Base-by-base conservation (phyloP, 2,329 filamentous ascomycete genomes). In the Pestalotiopsis sp. region DNA sequence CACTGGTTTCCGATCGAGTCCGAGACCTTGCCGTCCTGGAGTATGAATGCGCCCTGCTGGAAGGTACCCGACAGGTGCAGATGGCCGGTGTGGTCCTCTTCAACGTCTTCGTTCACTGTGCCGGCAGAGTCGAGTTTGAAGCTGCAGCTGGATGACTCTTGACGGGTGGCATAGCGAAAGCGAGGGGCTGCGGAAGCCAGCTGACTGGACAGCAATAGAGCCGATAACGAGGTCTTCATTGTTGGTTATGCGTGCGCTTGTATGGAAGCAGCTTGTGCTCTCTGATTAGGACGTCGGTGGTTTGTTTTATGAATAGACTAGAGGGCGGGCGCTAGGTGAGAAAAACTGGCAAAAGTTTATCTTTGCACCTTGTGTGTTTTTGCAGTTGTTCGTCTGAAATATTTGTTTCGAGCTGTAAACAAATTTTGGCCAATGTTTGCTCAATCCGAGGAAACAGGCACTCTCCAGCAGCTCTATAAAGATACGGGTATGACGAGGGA, bases 111-210 rank as follows among this genome's bases (percentile, higher is more conserved):
- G 52, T 72, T 73, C 27, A 75, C 68, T 20, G 66, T 62, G 41
- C 76, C 76, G 25, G 74, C 71, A 9, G 76, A 75, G 4, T 68
- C 63, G 25, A 78, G 73, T 20, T 73, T 70, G 41, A 78, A 78
- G 67, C 75, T 77, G 65, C 76, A 78, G 27, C 70, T 61, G n/a
- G 23, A 36, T 12, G 63, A 66, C 14, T 23, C 41, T 45, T 66
- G 63, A 6, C 39, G 62, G 7, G 9, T 20, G 9, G 38, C 39
- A 20, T 49, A 23, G 12, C 59, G 59, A 6, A 41, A 20, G 17
- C 12, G 13, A 13, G 31, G 25, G n/a, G 62, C 62, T 14, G 38
- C 23, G 17, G 39, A 27, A 11, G 31, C 39, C 20, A 39, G 31
- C 41, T 31, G n/a, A 17, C 39, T 36, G n/a, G 62, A 64, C 23